Percentiles rank a stretch among this genome's conserved stretches.
Conservation (phyloP, 345 rosid species). For the Euphorbia tirucalli region DNA sequence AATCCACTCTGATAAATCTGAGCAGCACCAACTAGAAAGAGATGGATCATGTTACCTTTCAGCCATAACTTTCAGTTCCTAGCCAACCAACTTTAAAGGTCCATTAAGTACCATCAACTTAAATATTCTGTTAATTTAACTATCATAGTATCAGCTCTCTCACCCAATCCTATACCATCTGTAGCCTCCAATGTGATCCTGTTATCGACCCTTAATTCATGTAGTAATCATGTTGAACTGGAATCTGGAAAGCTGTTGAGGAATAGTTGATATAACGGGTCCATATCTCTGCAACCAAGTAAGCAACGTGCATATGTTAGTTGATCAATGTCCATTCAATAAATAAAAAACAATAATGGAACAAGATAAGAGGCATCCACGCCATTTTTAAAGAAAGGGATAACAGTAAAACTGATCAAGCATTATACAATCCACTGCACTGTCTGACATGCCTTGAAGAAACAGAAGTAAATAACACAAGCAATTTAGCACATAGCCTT, state of each 20-base stretch:
- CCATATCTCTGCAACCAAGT: constrained; percentile 75
- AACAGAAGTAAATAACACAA: background rate
- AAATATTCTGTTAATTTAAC: background rate
- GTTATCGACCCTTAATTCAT: constrained; percentile 24
- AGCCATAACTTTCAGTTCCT: background rate
- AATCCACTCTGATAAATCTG: constrained; percentile 2
- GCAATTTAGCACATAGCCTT: background rate
- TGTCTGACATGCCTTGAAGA: background rate
- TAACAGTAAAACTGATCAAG: background rate
- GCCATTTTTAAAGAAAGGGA: background rate
- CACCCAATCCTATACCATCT: background rate
- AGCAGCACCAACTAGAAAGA: background rate
- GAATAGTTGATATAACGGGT: constrained; percentile 92
- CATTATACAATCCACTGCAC: background rate
- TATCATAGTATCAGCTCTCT: background rate
- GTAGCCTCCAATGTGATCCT: background rate
- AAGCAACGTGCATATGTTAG: background rate
- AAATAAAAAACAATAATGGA: background rate
- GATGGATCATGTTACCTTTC: background rate
- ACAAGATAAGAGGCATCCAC: background rate
- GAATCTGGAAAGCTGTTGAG: constrained; percentile 97
- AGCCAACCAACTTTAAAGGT: constrained; percentile 3
- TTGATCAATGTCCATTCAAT: background rate
- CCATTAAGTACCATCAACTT: background rate
- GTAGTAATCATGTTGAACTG: constrained; percentile 87